Conservation (phyloP, 129 eudicot genomes). For the Glebionis coronaria region DNA sequence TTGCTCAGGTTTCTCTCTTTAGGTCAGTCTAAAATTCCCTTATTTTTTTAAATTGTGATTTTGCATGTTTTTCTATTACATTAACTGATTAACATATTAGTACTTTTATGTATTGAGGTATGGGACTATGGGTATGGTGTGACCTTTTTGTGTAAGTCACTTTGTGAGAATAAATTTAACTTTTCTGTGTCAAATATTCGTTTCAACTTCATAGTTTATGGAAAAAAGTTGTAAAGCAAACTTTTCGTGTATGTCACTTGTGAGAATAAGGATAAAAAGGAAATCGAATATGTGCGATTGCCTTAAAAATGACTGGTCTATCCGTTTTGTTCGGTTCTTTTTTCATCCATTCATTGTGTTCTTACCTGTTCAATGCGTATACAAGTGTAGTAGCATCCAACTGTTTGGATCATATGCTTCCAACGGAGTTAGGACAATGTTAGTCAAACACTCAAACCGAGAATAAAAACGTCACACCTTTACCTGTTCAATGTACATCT, state of each 20-base stretch:
- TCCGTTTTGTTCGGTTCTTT: neutral
- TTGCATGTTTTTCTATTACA: too few species aligned
- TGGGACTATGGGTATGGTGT: slow-evolving; percentile 7
- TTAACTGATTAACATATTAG: too few species aligned
- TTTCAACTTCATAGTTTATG: slow-evolving; percentile 7
- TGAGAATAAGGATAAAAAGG: slow-evolving; percentile 11
- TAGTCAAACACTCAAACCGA: too few species aligned
- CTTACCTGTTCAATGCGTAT: too few species aligned
- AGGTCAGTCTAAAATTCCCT: slow-evolving; percentile 30
- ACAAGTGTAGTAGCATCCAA: too few species aligned
- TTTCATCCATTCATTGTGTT: neutral
- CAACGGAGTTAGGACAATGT: too few species aligned
- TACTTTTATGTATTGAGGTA: too few species aligned
- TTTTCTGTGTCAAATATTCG: slow-evolving; percentile 19
- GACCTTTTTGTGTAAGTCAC: too few species aligned
- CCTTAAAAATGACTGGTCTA: neutral
- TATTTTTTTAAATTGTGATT: neutral
- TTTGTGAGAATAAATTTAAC: too few species aligned
- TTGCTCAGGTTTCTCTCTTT: slow-evolving; percentile 82
- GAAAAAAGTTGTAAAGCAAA: slow-evolving; percentile 2
- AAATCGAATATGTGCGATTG: slow-evolving; percentile 9
- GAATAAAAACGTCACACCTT: too few species aligned
- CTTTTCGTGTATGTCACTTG: slow-evolving; percentile 10
- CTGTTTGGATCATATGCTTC: too few species aligned
- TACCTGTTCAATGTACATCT: too few species aligned